A percentile compares a stretch with the other conserved stretches of the same genome.
Conservation (phyloP, 2,329 filamentous ascomycete species). For the Sporothrix brasiliensis region DNA sequence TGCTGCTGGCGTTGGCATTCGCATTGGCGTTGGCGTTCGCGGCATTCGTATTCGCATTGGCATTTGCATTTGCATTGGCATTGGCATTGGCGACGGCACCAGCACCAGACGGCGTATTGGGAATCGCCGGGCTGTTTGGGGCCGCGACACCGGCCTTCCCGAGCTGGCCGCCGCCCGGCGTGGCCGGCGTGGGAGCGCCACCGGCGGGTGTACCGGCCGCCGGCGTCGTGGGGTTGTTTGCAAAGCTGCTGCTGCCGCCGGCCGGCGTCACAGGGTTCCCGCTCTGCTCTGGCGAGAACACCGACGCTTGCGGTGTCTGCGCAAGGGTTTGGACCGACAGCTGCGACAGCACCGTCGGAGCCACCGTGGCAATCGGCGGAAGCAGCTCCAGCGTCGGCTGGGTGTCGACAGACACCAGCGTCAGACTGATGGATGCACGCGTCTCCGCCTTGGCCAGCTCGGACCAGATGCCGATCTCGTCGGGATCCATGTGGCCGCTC, state of each 20-base stretch:
- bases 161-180: constrained; percentile 36
- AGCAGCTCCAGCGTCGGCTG: constrained; percentile 65
- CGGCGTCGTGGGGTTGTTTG: constrained; percentile 43
- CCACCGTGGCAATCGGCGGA: constrained; percentile 57
- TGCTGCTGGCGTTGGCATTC: background rate
- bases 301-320: constrained; percentile 65
- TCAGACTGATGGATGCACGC: constrained; percentile 56
- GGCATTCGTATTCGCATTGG: background rate
- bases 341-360: constrained; percentile 48
- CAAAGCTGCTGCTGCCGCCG: constrained; percentile 41
- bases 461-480: constrained; percentile 65
- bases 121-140: constrained; percentile 29
- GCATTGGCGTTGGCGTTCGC: constrained; percentile 11
- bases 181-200: constrained; percentile 33
- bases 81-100: constrained; percentile 2
- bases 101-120: background rate
- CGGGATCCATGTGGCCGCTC: constrained; percentile 66
- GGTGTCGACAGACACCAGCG: constrained; percentile 66
- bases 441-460: constrained; percentile 56
- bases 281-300: constrained; percentile 63
- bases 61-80: background rate
- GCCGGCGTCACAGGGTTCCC: constrained; percentile 56
- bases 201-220: constrained; percentile 44
- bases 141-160: constrained; percentile 2
- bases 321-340: constrained; percentile 62